Percentiles rank a stretch among this genome's conserved stretches.
Conservation (phyloP, 345 rosid genomes). For the Eucalyptus pumila region DNA sequence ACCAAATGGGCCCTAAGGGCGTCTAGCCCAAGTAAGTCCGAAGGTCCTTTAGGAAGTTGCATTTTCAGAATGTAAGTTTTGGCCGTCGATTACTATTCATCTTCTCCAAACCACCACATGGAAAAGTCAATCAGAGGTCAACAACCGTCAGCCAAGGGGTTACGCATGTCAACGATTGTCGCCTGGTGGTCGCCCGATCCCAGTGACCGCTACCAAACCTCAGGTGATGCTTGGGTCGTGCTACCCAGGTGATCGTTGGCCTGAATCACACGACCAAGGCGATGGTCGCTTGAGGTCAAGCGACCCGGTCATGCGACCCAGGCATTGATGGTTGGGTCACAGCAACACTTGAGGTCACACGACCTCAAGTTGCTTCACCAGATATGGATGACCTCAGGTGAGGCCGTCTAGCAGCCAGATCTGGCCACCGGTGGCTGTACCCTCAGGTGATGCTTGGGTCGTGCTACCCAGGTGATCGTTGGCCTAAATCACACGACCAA, state of each 20-base stretch:
- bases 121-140: accelerated
- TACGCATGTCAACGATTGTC: accelerated
- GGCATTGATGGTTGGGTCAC: accelerated
- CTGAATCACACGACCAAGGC: accelerated
- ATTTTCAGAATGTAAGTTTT: accelerated
- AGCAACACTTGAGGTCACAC: too few relatives aligned
- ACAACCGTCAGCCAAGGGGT: accelerated
- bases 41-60: too few relatives aligned
- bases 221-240: too few relatives aligned
- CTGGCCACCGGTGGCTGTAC: accelerated
- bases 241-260: accelerated
- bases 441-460: too few relatives aligned
- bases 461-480: accelerated
- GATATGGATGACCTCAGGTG: too few relatives aligned
- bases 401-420: accelerated
- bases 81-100: too few relatives aligned
- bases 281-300: too few relatives aligned
- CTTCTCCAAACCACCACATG: too few relatives aligned
- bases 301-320: too few relatives aligned
- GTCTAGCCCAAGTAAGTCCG: accelerated
- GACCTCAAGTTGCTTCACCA: accelerated
- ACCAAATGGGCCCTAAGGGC: too few relatives aligned
- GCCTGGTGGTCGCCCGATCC: accelerated
- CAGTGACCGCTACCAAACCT: accelerated
- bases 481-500: accelerated